Evolutionary conservation across 768 basidiomycete species (phyloP), one percentile per base, ranked within the genome.

Genomic region (Trametes elegans): DNA sequence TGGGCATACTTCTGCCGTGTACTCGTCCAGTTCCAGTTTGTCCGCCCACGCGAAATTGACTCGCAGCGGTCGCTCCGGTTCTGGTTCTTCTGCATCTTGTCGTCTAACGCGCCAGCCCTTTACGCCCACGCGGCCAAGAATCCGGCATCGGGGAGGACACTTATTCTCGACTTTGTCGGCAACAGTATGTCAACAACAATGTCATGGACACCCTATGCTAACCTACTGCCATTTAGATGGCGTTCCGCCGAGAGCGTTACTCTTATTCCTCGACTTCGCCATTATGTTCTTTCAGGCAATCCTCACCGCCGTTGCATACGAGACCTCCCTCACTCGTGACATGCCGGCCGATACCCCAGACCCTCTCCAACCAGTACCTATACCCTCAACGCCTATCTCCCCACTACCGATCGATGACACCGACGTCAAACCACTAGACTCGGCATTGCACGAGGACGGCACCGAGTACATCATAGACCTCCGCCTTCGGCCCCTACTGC

Each of bases 131-230:
- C 78, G 50, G 74, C 73, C 27, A 68, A 75, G 34, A 79, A 80
- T 5, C 71, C 80, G 48, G 67, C 76, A 26, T 79, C 84, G 52
- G 82, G 83, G n/a, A 76, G 84, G 61, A 73, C 80, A 9, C 70
- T 90, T 63, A 69, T 92, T 29, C 80, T 92, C 56, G 89, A 91
- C 67, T 91, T 91, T 64, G 79, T 91, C 54, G 89, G 90, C 50
- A 76, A 83, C 76, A 81, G 90, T 90, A 62, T 45, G 84, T 76
- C 24, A n/a, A 36, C 21, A 18, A 21, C 21, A 3, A 23, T 41
- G 26, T 47, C 29, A 11, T 28, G 36, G 45, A 8, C n/a, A 34
- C 3, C 7, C 46, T 18, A 52, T 35, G 24, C 14, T 16, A 13
- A 24, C 38, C 23, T 46, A 42, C 19, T 52, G 23, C 32, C 45